Base-by-base conservation (phyloP, 2,329 filamentous ascomycete genomes). In the Sporothrix schenckii region DNA sequence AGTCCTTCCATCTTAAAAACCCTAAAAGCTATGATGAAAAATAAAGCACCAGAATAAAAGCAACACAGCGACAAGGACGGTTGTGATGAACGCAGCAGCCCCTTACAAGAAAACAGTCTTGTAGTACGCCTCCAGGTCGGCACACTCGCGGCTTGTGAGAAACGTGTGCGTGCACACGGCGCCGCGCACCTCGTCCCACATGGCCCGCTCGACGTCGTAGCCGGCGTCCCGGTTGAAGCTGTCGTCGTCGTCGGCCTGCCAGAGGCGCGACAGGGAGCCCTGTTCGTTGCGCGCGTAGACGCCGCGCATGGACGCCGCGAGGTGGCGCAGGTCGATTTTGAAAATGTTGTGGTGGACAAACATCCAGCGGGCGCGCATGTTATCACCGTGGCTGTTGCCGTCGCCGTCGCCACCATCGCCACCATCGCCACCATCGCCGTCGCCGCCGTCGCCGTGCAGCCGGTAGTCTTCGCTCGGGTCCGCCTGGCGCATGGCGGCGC, bases 341-440 rank as follows among this genome's bases (percentile, higher is more conserved):
- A 78, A 75, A n/a, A 77, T 76, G 74, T 79, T 80, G 74, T 78
- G 77, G 74, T 80, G 80, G 54, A 80, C 74, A 73, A 81, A 80
- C 68, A 80, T 72, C 39, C 73, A 73, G n/a, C 74, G 74, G 13
- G 76, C 74, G 47, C 50, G 53, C 4, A 70, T n/a, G n/a, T n/a
- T n/a, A n/a, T n/a, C n/a, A n/a, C n/a, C 2, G 24, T 24, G 1
- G 24, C 2, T 24, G 24, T 24, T 24, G 24, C 2, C 2, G 24
- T 24, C 24, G 24, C 24, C 24, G 24, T 24, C 24, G 24, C 2
- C 24, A 24, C 24, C 24, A 1, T 24, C 24, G 24, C 2, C 24
- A 24, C 24, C 24, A 1, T 24, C 24, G 24, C n/a, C n/a, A n/a
- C n/a, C n/a, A n/a, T n/a, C 61, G 44, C 19, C 71, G 16, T 5